Evolutionary conservation across 2,329 filamentous ascomycete species (phyloP).

Genomic region (Sporothrix brunneoviolacea): DNA sequence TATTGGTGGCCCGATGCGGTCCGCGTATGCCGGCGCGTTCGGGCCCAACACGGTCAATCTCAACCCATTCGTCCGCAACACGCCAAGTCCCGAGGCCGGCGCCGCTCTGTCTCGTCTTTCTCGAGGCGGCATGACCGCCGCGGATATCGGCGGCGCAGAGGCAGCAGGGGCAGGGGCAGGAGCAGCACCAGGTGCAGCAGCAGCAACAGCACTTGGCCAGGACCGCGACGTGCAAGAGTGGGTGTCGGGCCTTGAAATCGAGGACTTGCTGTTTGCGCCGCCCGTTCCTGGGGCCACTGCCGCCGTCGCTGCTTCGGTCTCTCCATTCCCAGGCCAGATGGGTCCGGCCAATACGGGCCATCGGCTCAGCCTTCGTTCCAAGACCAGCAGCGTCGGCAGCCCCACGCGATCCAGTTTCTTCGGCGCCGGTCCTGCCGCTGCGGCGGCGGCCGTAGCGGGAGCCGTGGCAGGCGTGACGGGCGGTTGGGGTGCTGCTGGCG

Average conservation of each 20-base stretch:
- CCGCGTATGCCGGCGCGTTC: conserved; percentile 3
- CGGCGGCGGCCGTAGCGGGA: conserved; percentile 1
- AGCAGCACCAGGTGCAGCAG: conserved; percentile 6
- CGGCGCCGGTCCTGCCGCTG: background rate
- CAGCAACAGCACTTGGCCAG: conserved; percentile 16
- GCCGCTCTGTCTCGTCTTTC: no score
- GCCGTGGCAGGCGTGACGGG: conserved; percentile 5
- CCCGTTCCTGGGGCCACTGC: conserved; percentile 18
- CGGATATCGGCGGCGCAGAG: background rate
- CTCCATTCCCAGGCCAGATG: conserved; percentile 5
- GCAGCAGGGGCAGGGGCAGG: background rate
- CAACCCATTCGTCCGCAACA: conserved; percentile 21
- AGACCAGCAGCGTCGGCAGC: conserved; percentile 23
- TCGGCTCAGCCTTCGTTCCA: conserved; percentile 28
- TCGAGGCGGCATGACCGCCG: no score
- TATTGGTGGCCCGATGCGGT: conserved; percentile 13
- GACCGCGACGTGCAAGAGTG: conserved; percentile 53
- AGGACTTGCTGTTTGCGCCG: conserved; percentile 43
- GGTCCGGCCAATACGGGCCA: conserved; percentile 15
- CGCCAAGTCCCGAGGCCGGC: conserved; percentile 35
- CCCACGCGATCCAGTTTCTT: conserved; percentile 15
- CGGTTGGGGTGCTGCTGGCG: conserved; percentile 15
- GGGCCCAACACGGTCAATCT: conserved; percentile 14
- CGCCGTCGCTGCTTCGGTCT: conserved; percentile 5
- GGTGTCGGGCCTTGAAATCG: conserved; percentile 50